Evolutionary conservation across 2,329 filamentous ascomycete genomes (phyloP).

Genomic region (Rutstroemia sydowiana): DNA sequence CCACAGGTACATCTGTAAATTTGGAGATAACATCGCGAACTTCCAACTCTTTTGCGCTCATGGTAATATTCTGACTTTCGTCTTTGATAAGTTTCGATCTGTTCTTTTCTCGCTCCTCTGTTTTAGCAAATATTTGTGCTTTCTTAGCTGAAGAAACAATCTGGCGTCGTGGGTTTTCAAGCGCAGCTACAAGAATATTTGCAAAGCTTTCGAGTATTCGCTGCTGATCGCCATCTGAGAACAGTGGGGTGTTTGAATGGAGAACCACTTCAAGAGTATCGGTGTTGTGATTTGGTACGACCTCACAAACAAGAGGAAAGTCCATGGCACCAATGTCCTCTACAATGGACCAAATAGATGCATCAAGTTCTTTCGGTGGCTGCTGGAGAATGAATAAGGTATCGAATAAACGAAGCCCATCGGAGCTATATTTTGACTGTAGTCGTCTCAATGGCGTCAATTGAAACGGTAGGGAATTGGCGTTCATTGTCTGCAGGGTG

Average conservation of each 20-base stretch:
- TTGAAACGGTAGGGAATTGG: conserved; percentile 58
- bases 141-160: conserved; percentile 19
- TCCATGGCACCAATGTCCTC: conserved; percentile 61
- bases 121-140: conserved; percentile 16
- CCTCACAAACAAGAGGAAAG: conserved; percentile 69
- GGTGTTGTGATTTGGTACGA: conserved; percentile 47
- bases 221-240: conserved; percentile 18
- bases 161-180: conserved; percentile 26
- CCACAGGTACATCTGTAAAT: conserved; percentile 45
- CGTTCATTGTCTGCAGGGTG: conserved; percentile 40
- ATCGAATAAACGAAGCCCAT: conserved; percentile 61
- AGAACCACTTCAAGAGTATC: conserved; percentile 53
- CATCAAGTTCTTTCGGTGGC: conserved; percentile 47
- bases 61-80: background rate
- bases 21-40: conserved; percentile 37
- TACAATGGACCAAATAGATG: conserved; percentile 47
- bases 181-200: conserved; percentile 16
- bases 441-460: conserved; percentile 68
- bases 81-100: background rate
- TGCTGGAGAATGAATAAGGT: conserved; percentile 75
- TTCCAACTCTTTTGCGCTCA: conserved; percentile 33
- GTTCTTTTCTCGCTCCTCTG: background rate
- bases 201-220: conserved; percentile 21
- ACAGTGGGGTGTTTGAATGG: conserved; percentile 49
- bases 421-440: conserved; percentile 43